Conservation (phyloP, 2,329 filamentous ascomycete genomes). For the Shiraia sp. region DNA sequence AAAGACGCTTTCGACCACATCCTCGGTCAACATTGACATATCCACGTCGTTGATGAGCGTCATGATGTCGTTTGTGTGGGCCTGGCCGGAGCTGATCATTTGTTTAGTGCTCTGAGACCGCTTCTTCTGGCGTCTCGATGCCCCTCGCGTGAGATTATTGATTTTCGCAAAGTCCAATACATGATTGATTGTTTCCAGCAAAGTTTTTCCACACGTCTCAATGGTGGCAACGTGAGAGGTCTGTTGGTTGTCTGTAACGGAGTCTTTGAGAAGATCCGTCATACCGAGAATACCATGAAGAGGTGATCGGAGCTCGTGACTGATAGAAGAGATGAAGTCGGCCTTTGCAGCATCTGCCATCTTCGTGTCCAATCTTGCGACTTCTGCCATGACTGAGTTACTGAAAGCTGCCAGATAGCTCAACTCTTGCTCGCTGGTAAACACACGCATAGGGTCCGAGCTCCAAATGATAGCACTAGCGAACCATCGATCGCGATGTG, state of each 20-base stretch:
- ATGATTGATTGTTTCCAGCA: conserved; percentile 49
- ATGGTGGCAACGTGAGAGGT: conserved; percentile 46
- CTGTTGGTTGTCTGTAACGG: conserved; percentile 43
- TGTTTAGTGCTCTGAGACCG: conserved; percentile 35
- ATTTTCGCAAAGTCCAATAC: conserved; percentile 48
- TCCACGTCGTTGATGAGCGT: conserved; percentile 42
- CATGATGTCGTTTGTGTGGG: conserved; percentile 41
- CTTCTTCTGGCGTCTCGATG: conserved; percentile 35
- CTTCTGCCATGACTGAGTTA: conserved; percentile 46
- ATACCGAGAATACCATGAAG: conserved; percentile 62
- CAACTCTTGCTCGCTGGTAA: conserved; percentile 43
- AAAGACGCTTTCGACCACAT: conserved; percentile 44
- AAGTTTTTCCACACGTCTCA: conserved; percentile 45
- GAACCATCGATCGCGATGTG: conserved; percentile 44
- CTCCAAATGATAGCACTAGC: conserved; percentile 45
- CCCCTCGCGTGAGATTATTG: conserved; percentile 40
- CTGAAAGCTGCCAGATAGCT: conserved; percentile 45
- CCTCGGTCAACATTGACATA: conserved; percentile 40
- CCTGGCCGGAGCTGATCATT: conserved; percentile 33
- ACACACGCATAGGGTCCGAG: conserved; percentile 42
- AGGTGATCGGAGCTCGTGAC: conserved; percentile 64
- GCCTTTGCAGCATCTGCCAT: conserved; percentile 54
- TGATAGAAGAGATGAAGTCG: conserved; percentile 63
- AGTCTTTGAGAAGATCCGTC: conserved; percentile 40
- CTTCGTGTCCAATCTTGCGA: conserved; percentile 44